Evolutionary conservation across 768 basidiomycete genomes (phyloP), one percentile per base, ranked within the genome.

Genomic region (Serendipita vermifera): DNA sequence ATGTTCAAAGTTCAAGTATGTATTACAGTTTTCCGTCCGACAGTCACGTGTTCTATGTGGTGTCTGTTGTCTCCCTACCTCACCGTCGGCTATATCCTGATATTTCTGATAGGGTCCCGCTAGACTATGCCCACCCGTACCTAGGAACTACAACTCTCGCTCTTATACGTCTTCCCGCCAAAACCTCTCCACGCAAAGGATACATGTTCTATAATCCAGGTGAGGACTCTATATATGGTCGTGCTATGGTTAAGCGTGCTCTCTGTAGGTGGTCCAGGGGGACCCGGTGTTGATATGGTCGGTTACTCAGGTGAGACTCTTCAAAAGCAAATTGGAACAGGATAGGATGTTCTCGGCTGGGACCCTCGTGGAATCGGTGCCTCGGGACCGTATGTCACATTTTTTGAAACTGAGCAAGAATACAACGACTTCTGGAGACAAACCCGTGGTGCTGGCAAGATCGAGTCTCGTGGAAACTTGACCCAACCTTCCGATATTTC

Each of bases 181-280:
- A 20, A 29, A 51, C 46, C n/a, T 20, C 46, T 15, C 46, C 46
- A 9, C 6, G 46, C 9, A 31, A 51, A 26, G 46, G 46, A 5
- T 51, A 20, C 24, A 51, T 51, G 46, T 51, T 51, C 22, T 51
- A 22, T 3, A 51, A 51, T 31, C 46, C 46, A 9, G 46, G 46
- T 51, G 11, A 9, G 35, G n/a, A 26, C 27, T 22, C 7, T 15
- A 9, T 29, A 29, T 22, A 20, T 51, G 27, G 31, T 22, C 35
- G 11, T 17, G 24, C 20, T 29, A 2, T 51, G n/a, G 15, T 51
- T 5, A 51, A 9, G 15, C 17, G 6, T 2, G n/a, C 40, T 20
- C 29, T 36, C 9, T 9, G n/a, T 36, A 36, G 35, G 35, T 36
- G 35, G 35, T n/a, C 35, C 35, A 36, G 35, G 35, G 35, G 35